phyloP scores from a whole-genome alignment of 441 rosid species.

The Adansonia rubrostipa region DNA sequence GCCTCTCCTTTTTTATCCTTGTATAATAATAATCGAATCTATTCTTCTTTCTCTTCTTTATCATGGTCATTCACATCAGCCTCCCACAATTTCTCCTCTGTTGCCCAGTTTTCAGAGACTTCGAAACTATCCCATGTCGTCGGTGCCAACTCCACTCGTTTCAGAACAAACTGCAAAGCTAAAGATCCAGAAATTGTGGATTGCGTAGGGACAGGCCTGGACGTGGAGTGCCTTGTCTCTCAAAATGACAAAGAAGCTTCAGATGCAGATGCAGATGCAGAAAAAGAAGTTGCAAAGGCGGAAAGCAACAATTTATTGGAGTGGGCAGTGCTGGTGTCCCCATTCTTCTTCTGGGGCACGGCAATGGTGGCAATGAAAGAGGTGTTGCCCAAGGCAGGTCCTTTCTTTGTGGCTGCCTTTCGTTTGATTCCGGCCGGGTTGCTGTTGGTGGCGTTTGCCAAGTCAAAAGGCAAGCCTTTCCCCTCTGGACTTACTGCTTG shows the following conservation, averaged over 20 bases:
- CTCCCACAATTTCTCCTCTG: not conserved
- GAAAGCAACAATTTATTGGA: conserved; percentile 31
- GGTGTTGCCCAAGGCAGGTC: conserved; percentile 82
- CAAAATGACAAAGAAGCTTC: conserved; percentile 29
- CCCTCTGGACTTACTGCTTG: conserved; percentile 77
- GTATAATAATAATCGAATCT: not conserved
- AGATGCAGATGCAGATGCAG: not conserved
- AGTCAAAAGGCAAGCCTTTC: conserved; percentile 52
- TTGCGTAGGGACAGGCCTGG: conserved; percentile 66
- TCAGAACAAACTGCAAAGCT: conserved; percentile 31
- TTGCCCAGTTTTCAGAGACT: not conserved
- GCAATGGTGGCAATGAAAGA: conserved; percentile 98
- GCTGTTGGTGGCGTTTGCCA: conserved; percentile 70
- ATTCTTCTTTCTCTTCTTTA: not conserved
- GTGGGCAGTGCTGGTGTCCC: conserved; percentile 73
- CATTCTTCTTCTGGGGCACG: conserved; percentile 95
- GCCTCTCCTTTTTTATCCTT: conserved; percentile 2
- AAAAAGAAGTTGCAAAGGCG: not conserved
- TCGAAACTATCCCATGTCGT: not conserved
- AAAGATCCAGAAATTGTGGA: conserved; percentile 43
- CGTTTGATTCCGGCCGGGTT: conserved; percentile 82
- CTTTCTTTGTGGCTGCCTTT: conserved; percentile 82
- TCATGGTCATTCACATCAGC: not conserved
- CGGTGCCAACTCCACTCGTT: conserved; percentile 19
- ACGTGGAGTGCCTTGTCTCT: conserved; percentile 55